Base-by-base conservation (phyloP, 2,329 filamentous ascomycete genomes). In the Xylaria sp. region DNA sequence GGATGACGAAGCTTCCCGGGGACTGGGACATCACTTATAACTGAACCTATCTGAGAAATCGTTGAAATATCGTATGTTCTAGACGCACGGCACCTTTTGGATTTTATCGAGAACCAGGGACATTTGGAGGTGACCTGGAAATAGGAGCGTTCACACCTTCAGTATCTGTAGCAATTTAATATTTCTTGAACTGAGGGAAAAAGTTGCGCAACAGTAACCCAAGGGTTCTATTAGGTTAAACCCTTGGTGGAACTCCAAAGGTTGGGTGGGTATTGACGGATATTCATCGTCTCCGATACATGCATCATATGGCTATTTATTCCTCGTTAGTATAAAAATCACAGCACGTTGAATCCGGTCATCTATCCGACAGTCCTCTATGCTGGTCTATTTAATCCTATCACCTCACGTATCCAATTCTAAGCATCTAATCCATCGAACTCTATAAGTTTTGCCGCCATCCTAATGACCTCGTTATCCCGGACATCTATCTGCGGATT, bases 401-500 rank as follows among this genome's bases (percentile, higher is more conserved):
- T 18, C 25, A 18, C 54, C 35, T 3, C 23, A 54, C n/a, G 21
- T 42, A 21, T 58, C 35, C n/a, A 8, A 37, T 6, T 57, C 54
- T 71, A 89, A 66, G 85, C 85, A 84, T 97, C 93, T 81, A 97
- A 81, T 1, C 96, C 96, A 82, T 98, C 94, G 75, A 97, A 86
- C 81, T 97, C 93, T 75, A 98, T 91, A 81, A 98, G 84, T 81
- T 88, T 90, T 73, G 90, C 88, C 63, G 97, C 94, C 70, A 93
- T 82, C 75, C 86, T 88, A 68, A 98, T 92, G 29, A 98, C 90
- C 74, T 91, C 90, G 66, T 85, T 87, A 53, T 85, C 82, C 65
- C 82, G 82, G 42, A 90, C 77, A 54, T 90, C 88, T 66, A 87
- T 78, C 13, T 85, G 85, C 0, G 93, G 93, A 71, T 92, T 90